Conservation (phyloP, 2,329 filamentous ascomycete species). For the Pseudomassariella vexata region DNA sequence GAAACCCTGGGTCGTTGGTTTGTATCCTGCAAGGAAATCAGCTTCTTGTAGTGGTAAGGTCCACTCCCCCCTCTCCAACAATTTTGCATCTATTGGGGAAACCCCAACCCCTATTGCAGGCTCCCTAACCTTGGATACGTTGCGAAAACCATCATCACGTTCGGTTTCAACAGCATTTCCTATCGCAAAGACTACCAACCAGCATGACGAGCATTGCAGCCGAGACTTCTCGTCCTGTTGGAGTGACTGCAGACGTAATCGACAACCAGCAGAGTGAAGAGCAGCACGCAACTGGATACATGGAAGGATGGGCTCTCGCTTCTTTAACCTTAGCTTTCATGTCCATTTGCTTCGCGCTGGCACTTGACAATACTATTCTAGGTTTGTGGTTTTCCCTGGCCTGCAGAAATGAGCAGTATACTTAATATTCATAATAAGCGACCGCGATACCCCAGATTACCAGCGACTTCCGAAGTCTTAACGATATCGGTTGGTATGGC, state of each 20-base stretch:
- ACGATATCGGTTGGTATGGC: conserved; percentile 22
- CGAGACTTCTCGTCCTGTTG: background rate
- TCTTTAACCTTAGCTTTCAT: conserved; percentile 2
- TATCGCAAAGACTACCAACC: too few species aligned
- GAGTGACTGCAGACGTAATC: background rate
- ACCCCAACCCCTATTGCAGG: too few species aligned
- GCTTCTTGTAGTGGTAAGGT: too few species aligned
- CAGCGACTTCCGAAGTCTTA: conserved; percentile 18
- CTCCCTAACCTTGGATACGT: too few species aligned
- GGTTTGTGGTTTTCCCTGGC: background rate
- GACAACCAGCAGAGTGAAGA: background rate
- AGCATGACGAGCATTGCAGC: background rate
- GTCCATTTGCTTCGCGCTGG: conserved; percentile 2
- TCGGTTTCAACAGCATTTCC: too few species aligned
- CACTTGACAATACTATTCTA: conserved; percentile 4
- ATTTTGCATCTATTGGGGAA: too few species aligned
- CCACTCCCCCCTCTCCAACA: too few species aligned
- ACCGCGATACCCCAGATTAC: conserved; percentile 19
- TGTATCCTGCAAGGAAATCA: too few species aligned
- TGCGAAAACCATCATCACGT: too few species aligned
- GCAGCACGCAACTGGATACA: background rate
- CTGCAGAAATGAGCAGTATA: background rate
- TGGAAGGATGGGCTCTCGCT: conserved; percentile 1
- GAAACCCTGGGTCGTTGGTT: too few species aligned
- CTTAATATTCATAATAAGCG: background rate